Conservation (phyloP, 2,329 filamentous ascomycete genomes). For the Cladosporium austrohemisphaericum region DNA sequence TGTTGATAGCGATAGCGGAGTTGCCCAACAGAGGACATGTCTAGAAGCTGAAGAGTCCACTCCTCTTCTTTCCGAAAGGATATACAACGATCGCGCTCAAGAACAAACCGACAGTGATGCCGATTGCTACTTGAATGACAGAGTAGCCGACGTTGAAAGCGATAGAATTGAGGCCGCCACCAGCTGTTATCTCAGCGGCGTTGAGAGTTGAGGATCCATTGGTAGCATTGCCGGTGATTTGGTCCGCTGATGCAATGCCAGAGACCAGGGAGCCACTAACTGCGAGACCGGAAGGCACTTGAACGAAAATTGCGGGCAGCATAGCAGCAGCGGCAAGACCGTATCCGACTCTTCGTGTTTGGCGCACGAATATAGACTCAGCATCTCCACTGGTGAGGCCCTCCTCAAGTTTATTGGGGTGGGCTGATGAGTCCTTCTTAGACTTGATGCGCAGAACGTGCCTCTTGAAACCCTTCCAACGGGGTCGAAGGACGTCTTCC, state of each 20-base stretch:
- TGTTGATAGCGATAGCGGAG: too few species aligned
- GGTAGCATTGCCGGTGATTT: slow-evolving; percentile 45
- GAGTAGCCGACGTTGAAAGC: slow-evolving; percentile 47
- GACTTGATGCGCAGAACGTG: slow-evolving; percentile 32
- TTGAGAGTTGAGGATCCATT: slow-evolving; percentile 45
- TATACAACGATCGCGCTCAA: slow-evolving; percentile 48
- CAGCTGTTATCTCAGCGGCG: slow-evolving; percentile 28
- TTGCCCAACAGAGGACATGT: neutral
- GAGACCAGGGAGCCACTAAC: slow-evolving; percentile 55
- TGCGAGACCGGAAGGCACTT: slow-evolving; percentile 58
- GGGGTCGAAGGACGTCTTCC: slow-evolving; percentile 47
- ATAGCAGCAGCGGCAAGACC: slow-evolving; percentile 80
- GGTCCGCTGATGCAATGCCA: slow-evolving; percentile 55
- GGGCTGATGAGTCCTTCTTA: slow-evolving; percentile 19
- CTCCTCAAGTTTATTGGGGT: slow-evolving; percentile 27
- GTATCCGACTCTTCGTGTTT: slow-evolving; percentile 57
- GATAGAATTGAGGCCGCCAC: slow-evolving; percentile 37
- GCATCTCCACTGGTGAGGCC: slow-evolving; percentile 22
- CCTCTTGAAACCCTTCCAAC: slow-evolving; percentile 26
- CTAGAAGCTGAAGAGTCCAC: slow-evolving; percentile 41
- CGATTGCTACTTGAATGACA: slow-evolving; percentile 50
- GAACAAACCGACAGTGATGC: slow-evolving; percentile 50
- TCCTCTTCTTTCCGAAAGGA: slow-evolving; percentile 47
- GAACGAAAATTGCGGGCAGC: slow-evolving; percentile 78
- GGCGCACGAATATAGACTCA: slow-evolving; percentile 31